Base-by-base conservation (phyloP, 2,329 filamentous ascomycete species). In the Sporothrix pallida region DNA sequence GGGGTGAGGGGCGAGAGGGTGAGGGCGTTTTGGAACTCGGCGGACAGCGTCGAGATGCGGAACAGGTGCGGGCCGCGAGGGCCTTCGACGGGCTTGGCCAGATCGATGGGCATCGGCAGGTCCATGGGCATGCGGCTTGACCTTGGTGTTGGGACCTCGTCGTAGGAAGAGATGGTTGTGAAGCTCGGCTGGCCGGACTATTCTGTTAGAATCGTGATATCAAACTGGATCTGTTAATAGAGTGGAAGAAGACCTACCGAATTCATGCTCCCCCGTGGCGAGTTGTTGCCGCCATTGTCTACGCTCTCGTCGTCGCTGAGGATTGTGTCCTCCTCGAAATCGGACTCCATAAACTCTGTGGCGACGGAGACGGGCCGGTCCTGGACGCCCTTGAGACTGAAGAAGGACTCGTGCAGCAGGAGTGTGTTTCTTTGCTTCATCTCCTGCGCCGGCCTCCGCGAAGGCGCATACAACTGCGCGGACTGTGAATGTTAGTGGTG, bases 11-110 rank as follows among this genome's bases (percentile, higher is more conserved):
- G 93, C 26, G 93, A 95, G 81, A 95, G 86, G 31, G 91, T 89
- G 71, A 95, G 83, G 75, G 86, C 83, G 74, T 85, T 82, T 77
- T 87, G 83, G 75, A 86, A 85, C 76, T 88, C 85, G 79, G 90
- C 87, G 46, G 88, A 86, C 71, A 86, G 81, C 74, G 89, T 86
- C 23, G 92, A 94, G 74, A 87, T 87, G 77, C 93, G 90, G 82
- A 97, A 97, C 17, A 97, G 87, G 83, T 97, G 95, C 10, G 95
- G 95, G 1, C 95, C 95, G 77, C 88, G 88, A 1, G 95, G 95
- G 0, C 95, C 95, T 80, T 94, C 88, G 7, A 95, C 90, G 46
- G 90, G 86, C 81, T 92, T 92, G 56, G 87, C 81, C 9, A 58
- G n/a, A 74, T 88, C 86, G 75, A 87, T 83, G 62, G 90, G 87